These are phyloP conservation scores for Cladosporium cucumerinum DNA, from an alignment of 2,329 filamentous ascomycete genomes.

Conservation along the genomic window DNA sequence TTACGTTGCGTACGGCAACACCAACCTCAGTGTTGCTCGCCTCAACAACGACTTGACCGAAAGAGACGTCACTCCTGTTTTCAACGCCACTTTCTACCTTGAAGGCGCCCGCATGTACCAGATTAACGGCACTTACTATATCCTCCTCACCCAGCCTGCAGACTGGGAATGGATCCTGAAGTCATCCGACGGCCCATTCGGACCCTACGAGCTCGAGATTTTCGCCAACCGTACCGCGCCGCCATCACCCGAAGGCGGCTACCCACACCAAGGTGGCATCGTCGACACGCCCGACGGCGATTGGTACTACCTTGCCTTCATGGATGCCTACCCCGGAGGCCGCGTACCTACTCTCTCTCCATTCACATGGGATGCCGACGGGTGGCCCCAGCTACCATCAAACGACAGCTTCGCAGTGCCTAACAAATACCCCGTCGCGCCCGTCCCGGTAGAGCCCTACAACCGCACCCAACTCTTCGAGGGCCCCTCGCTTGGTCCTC, in stretches of 20 bases:
- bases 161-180: conserved; percentile 50
- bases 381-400: conserved; percentile 48
- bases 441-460: conserved; percentile 34
- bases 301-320: conserved; percentile 61
- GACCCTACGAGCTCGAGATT: conserved; percentile 50
- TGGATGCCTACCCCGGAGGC: conserved; percentile 55
- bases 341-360: conserved; percentile 58
- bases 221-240: conserved; percentile 38
- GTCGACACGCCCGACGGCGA: conserved; percentile 50
- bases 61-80: conserved; percentile 46
- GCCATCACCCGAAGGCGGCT: conserved; percentile 32
- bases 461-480: conserved; percentile 43
- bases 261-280: conserved; percentile 54
- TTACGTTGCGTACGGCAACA: conserved; percentile 56
- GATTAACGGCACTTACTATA: conserved; percentile 54
- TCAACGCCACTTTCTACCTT: conserved; percentile 36
- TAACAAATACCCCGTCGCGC: conserved; percentile 29
- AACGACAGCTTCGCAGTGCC: conserved; percentile 48
- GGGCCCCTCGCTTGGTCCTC: conserved; percentile 40
- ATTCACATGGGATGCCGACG: conserved; percentile 50
- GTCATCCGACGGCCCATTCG: conserved; percentile 46
- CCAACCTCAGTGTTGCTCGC: conserved; percentile 50
- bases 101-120: conserved; percentile 59
- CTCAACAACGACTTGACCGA: conserved; percentile 48
- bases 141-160: conserved; percentile 50